Evolutionary conservation across 2,329 filamentous ascomycete genomes (phyloP).

Genomic region (Fusarium luffae): DNA sequence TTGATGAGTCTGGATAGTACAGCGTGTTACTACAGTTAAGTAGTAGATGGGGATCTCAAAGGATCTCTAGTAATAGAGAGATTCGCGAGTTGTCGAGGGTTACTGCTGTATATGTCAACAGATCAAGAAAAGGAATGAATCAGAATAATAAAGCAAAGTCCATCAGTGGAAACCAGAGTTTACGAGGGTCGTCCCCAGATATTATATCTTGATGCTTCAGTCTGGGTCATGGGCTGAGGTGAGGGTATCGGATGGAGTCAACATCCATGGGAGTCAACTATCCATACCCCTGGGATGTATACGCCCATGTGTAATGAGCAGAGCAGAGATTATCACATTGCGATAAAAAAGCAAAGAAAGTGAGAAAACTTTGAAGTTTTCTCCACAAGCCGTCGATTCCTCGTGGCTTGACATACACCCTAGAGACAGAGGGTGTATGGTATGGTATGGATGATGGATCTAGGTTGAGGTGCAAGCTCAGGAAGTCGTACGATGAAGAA

Average conservation of each 20-base stretch:
- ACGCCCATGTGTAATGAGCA: constrained; percentile 16
- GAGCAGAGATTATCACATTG: constrained; percentile 17
- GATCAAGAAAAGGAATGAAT: constrained; percentile 7
- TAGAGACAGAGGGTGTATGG: constrained; percentile 4
- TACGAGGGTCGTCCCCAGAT: constrained; percentile 30
- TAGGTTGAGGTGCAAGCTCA: neutral
- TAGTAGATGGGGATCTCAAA: constrained; percentile 2
- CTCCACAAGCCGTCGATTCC: constrained; percentile 47
- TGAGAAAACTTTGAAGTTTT: constrained; percentile 12
- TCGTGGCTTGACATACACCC: constrained; percentile 30
- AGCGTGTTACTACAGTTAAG: neutral
- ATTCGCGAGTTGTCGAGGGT: neutral
- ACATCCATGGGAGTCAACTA: neutral
- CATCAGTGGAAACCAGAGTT: neutral
- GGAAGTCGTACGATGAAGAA: constrained; percentile 5
- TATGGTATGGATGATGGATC: neutral
- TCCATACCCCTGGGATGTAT: constrained; percentile 9
- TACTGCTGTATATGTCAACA: constrained; percentile 1
- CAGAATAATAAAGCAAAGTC: constrained; percentile 12
- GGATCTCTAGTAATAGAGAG: neutral
- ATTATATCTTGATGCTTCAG: constrained; percentile 40
- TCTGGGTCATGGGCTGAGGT: constrained; percentile 6
- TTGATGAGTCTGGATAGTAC: neutral
- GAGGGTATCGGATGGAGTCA: constrained; percentile 16
- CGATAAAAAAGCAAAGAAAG: constrained; percentile 21